Base-by-base conservation (phyloP, 139 green algal genomes). In the Spirogloea muscicola region DNA sequence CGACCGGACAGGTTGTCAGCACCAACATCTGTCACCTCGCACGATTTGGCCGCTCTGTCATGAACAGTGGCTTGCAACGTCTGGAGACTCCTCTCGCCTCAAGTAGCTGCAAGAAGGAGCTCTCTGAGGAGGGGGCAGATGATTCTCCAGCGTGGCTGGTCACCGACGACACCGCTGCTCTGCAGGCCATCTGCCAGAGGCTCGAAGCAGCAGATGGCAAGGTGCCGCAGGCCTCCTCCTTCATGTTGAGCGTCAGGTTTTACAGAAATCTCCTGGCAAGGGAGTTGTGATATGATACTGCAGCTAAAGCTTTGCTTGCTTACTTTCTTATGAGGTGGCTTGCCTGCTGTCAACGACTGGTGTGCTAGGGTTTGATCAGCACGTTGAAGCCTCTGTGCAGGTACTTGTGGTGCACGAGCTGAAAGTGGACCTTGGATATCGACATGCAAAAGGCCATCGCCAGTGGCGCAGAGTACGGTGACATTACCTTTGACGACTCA, bases 391-490 rank as follows among this genome's bases (percentile, higher is more conserved):
- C 3, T 58, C 3, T 58, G 25, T 31, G 27, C 68, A 77, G 69
- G 69, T 77, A 13, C 58, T 77, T 0, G 69, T 77, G 34, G 18
- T 38, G n/a, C 25, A 0, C 6, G 69, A 77, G 43, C 41, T 77
- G 34, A 77, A 77, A 33, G 58, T 39, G 5, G 76, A 21, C 41
- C 58, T 77, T 9, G 61, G 43, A 9, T 77, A 77, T 25, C 69
- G 69, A 6, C 31, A 61, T 42, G 21, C 58, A 36, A 65, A 33
- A 1, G 69, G 69, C 21, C 69, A 77, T 64, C 58, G 69, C 60
- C 27, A n/a, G 21, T 77, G 69, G 69, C 37, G 69, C 31, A 31
- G 69, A 1, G 69, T 77, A 36, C 13, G 64, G n/a, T n/a, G n/a
- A n/a, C n/a, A n/a, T n/a, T n/a, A n/a, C n/a, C n/a, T n/a, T n/a